Conservation (phyloP, 345 rosid genomes). For the Ceriops tagal region DNA sequence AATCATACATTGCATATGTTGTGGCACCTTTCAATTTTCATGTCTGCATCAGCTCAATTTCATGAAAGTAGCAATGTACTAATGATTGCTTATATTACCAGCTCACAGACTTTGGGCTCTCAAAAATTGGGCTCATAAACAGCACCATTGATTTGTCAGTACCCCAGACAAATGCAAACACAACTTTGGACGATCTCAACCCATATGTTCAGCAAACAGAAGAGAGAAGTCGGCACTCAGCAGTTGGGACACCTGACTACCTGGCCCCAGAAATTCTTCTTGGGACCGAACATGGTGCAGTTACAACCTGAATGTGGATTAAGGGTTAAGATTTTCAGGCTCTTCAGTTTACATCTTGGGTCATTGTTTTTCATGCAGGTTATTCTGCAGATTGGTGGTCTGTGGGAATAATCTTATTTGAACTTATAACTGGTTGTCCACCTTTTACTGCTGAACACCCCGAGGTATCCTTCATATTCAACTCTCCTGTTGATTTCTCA, state of each 20-base stretch:
- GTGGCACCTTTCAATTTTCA: not conserved
- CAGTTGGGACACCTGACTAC: slow-evolving; percentile 89
- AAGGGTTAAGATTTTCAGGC: slow-evolving; percentile 11
- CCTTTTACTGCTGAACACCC: slow-evolving; percentile 69
- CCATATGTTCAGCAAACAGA: slow-evolving; percentile 41
- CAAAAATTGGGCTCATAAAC: slow-evolving; percentile 81
- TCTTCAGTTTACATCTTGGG: slow-evolving; percentile 24
- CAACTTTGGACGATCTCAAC: slow-evolving; percentile 33
- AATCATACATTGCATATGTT: not conserved
- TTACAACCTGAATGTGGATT: slow-evolving; percentile 21
- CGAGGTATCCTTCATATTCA: slow-evolving; percentile 44
- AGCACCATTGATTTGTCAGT: slow-evolving; percentile 67
- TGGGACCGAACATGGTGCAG: slow-evolving; percentile 71
- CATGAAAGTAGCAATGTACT: slow-evolving; percentile 18
- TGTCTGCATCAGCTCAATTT: slow-evolving; percentile 15
- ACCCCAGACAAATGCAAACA: slow-evolving; percentile 39
- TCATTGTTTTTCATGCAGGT: slow-evolving; percentile 41
- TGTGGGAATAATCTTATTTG: slow-evolving; percentile 78
- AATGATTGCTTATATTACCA: slow-evolving; percentile 41
- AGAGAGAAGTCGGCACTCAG: slow-evolving; percentile 49
- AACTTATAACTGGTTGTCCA: slow-evolving; percentile 74
- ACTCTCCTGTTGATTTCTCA: slow-evolving; percentile 1
- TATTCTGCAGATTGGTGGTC: slow-evolving; percentile 91
- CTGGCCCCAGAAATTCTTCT: slow-evolving; percentile 93
- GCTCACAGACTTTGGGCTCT: slow-evolving; percentile 88